A percentile compares a stretch with the other conserved stretches of the same genome.
phyloP scores from a whole-genome alignment of 768 basidiomycete genomes.

The Asterophora parasitica region DNA sequence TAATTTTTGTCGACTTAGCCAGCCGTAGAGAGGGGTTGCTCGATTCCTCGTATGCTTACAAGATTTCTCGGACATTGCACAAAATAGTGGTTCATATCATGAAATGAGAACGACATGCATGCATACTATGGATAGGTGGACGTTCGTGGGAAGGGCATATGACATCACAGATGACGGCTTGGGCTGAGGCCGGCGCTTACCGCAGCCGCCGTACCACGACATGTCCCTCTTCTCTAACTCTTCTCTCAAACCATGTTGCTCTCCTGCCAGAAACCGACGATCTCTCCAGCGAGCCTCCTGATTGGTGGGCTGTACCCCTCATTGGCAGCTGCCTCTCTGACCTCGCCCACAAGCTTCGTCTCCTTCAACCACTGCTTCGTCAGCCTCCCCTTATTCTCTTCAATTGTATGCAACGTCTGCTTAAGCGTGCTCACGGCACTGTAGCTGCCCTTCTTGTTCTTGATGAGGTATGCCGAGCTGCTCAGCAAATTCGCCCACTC shows the following conservation, averaged over 20 bases:
- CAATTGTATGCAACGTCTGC: neutral
- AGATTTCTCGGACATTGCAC: neutral
- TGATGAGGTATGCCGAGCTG: neutral
- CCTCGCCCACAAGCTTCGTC: slow-evolving; percentile 11
- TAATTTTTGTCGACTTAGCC: neutral
- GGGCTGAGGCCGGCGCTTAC: too few species aligned
- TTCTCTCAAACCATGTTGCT: neutral
- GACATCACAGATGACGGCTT: too few species aligned
- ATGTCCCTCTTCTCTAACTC: too few species aligned
- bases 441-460: neutral
- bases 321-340: slow-evolving; percentile 13
- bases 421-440: neutral
- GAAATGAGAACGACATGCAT: neutral
- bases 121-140: too few species aligned
- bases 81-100: neutral
- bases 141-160: too few species aligned
- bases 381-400: slow-evolving; percentile 12
- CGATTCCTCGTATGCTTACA: neutral
- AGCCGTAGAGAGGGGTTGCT: neutral
- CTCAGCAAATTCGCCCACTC: neutral
- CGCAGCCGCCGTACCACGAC: too few species aligned
- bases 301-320: neutral
- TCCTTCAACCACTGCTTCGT: slow-evolving; percentile 16
- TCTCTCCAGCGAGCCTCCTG: neutral
- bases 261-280: slow-evolving; percentile 4